These are phyloP conservation scores for Hygrocybe punicea DNA, from an alignment of 768 basidiomycete species.

Conservation along the genomic window DNA sequence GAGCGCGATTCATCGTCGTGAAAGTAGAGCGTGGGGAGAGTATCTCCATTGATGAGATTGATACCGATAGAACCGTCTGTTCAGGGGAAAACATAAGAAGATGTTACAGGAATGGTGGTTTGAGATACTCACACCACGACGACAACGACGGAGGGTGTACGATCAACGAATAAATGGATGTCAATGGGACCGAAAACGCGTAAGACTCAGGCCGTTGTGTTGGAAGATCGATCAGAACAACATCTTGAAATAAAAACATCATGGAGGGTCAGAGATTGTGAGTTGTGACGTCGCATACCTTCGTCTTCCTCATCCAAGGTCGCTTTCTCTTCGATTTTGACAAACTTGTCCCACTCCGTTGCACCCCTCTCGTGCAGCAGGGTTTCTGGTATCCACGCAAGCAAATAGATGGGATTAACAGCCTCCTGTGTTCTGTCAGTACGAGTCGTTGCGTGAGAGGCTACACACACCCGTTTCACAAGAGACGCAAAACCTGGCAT, in stretches of 20 bases:
- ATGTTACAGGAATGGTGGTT: constrained; percentile 15
- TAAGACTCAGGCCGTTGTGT: constrained; percentile 84
- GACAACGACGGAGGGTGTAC: constrained; percentile 81
- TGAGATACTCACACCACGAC: constrained; percentile 63
- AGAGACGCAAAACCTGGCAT: constrained; percentile 91
- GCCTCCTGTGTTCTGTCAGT: constrained; percentile 53
- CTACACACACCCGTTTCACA: constrained; percentile 72
- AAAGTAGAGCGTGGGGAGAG: constrained; percentile 87
- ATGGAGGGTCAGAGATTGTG: constrained; percentile 5
- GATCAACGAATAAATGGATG: constrained; percentile 84
- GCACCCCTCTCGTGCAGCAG: constrained; percentile 78
- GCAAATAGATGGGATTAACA: constrained; percentile 67
- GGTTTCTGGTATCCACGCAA: constrained; percentile 92
- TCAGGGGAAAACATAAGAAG: constrained; percentile 12
- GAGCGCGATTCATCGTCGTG: constrained; percentile 96
- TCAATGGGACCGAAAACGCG: constrained; percentile 91
- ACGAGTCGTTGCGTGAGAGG: constrained; percentile 4
- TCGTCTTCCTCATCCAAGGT: constrained; percentile 64
- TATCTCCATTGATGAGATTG: constrained; percentile 81
- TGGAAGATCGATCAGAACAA: constrained; percentile 81
- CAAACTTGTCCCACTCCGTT: constrained; percentile 87
- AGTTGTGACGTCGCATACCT: constrained; percentile 41
- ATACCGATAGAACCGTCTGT: constrained; percentile 85
- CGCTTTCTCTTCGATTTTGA: constrained; percentile 72
- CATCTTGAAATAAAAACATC: constrained; percentile 46